Percentiles rank a stretch among this genome's conserved stretches.
phyloP scores from a whole-genome alignment of 768 basidiomycete species.

The Lactifluus subvellereus region DNA sequence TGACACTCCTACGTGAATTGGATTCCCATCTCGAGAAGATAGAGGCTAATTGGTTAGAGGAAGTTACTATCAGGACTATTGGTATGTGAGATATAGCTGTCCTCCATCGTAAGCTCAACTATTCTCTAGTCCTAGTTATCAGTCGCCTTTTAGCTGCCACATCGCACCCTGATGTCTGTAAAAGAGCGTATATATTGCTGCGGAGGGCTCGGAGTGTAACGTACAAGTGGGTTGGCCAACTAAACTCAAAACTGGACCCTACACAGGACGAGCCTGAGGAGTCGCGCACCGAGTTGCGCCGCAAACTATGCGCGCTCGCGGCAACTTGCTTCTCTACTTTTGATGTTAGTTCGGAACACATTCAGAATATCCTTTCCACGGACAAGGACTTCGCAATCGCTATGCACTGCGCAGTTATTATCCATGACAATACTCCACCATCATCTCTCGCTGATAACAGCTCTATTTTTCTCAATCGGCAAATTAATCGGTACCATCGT shows the following conservation, averaged over 20 bases:
- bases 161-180: neutral
- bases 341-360: no score
- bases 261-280: neutral
- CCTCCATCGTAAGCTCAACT: neutral
- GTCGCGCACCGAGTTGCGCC: neutral
- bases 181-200: no score
- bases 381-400: neutral
- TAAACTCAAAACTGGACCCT: neutral
- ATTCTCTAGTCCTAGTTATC: constrained; percentile 1
- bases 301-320: no score
- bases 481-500: constrained; percentile 9
- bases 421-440: constrained; percentile 10
- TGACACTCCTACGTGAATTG: constrained; percentile 34
- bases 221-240: neutral
- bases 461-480: neutral
- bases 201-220: constrained; percentile 9
- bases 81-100: neutral
- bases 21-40: constrained; percentile 34
- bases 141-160: constrained; percentile 9
- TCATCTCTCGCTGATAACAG: neutral
- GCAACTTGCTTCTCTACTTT: no score
- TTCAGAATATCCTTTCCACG: no score
- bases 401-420: constrained; percentile 10
- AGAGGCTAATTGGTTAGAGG: no score
- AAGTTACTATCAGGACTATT: no score